Base-by-base conservation (phyloP, 2,329 filamentous ascomycete genomes). In the Apiospora pterosperma region DNA sequence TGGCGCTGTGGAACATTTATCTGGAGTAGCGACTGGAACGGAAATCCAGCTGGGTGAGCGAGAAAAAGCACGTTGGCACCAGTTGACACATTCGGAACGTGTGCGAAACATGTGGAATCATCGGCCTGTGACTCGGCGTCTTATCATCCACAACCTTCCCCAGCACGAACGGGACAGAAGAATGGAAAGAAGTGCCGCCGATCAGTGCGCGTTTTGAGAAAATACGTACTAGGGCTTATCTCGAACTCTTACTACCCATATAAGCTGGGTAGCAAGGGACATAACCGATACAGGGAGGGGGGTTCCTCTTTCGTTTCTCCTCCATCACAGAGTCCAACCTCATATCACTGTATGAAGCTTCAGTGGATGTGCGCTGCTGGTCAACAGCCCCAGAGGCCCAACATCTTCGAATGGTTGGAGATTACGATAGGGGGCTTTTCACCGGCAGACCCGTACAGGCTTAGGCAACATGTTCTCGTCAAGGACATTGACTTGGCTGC, bases 1-100 rank as follows among this genome's bases (percentile, higher is more conserved):
- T 97, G 94, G 92, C 87, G 92, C 52, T 98, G 95, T 76, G 82
- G 85, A 2, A 97, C 93, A 0, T 97, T 97, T 71, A 93, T 90
- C 36, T 88, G 86, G 88, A 86, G 84, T 67, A 87, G 85, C 62
- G 85, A 88, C 67, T 88, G 85, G 85, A 84, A 76, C 25, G 73
- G 73, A 5, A 67, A 63, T 10, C 23, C 44, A 31, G 44, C 28
- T 12, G 60, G 25, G 21, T 62, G 60, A 62, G 48, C 28, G 60
- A 62, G 48, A 16, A 55, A n/a, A n/a, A 7, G 19, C 28, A 55
- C n/a, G 28, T 21, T n/a, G 28, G 7, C 19, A 55, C n/a, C 25
- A 34, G 19, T 34, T 28, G 12, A 55, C n/a, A 21, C 7, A 55
- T 34, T n/a, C 16, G n/a, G 38, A 41, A n/a, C 38, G n/a, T 39